Conservation (phyloP, 257 asterid species). For the Verbena officinalis region DNA sequence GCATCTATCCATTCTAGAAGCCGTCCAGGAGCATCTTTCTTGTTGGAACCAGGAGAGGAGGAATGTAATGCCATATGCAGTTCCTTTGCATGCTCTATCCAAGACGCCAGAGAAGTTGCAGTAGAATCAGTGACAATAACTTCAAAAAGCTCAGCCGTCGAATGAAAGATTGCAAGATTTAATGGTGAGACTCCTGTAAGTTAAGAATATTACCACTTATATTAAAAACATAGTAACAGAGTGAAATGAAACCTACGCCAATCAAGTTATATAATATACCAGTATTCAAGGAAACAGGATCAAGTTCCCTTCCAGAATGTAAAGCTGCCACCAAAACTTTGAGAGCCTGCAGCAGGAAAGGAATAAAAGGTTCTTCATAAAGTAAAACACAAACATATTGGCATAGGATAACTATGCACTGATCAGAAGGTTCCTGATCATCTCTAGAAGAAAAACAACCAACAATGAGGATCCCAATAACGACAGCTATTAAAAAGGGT, state of each 20-base stretch:
- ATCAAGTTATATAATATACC: conserved; percentile 46
- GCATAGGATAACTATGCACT: conserved; percentile 16
- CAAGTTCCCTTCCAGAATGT: conserved; percentile 76
- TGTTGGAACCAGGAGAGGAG: conserved; percentile 77
- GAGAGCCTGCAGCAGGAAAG: conserved; percentile 64
- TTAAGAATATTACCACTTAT: conserved; percentile 24
- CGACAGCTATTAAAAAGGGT: conserved; percentile 10
- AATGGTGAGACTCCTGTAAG: conserved; percentile 74
- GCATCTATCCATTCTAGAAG: conserved; percentile 98
- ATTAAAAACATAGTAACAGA: conserved; percentile 24
- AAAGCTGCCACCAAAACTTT: conserved; percentile 72
- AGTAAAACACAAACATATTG: neutral
- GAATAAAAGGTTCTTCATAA: conserved; percentile 17
- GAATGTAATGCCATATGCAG: conserved; percentile 64
- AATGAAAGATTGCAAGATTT: conserved; percentile 80
- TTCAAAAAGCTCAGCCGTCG: conserved; percentile 92
- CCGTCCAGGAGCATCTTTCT: conserved; percentile 94
- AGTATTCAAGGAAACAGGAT: conserved; percentile 56
- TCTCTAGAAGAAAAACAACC: conserved; percentile 20
- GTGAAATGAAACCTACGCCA: conserved; percentile 22
- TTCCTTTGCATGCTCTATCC: conserved; percentile 78
- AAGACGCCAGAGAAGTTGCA: conserved; percentile 78
- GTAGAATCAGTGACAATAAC: conserved; percentile 84
- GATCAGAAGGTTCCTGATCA: conserved; percentile 20
- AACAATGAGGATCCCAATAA: conserved; percentile 14